A percentile compares a stretch with the other conserved stretches of the same genome.
Evolutionary conservation across 108 stramenopile species (phyloP).

Genomic region (Cyclotella atomus): DNA sequence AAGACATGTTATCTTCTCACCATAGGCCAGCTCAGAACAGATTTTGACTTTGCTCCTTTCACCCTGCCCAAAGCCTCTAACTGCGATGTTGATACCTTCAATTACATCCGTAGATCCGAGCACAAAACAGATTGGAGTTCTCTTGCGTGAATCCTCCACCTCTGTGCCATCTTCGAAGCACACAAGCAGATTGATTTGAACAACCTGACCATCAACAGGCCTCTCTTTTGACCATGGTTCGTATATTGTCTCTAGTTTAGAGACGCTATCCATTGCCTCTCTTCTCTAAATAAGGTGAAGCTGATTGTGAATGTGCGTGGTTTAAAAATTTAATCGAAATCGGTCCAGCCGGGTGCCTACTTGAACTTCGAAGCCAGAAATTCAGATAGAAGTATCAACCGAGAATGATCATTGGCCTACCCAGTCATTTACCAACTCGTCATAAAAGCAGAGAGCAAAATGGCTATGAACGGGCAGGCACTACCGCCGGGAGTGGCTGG

Average conservation of each 20-base stretch:
- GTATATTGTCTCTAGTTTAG: constrained; percentile 9
- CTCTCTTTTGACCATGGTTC: constrained; percentile 7
- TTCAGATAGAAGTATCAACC: too few relatives aligned
- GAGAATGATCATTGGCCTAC: too few relatives aligned
- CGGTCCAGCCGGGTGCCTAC: too few relatives aligned
- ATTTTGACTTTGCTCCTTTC: constrained; percentile 16
- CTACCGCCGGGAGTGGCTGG: constrained; percentile 38
- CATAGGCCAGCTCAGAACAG: constrained; percentile 3
- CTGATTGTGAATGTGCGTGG: too few relatives aligned
- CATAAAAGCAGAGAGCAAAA: too few relatives aligned
- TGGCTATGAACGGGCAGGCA: too few relatives aligned
- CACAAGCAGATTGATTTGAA: constrained; percentile 9
- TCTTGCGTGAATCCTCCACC: not conserved
- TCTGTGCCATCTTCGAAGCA: not conserved
- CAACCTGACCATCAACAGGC: constrained; percentile 4
- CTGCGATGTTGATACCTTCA: constrained; percentile 13
- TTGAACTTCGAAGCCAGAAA: too few relatives aligned
- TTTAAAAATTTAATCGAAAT: too few relatives aligned
- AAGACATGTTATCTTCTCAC: not conserved
- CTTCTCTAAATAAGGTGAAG: too few relatives aligned
- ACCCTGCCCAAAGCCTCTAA: constrained; percentile 12
- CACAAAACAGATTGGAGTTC: constrained; percentile 10
- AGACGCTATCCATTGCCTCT: not conserved
- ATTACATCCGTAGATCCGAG: constrained; percentile 7
- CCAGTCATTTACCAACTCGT: too few relatives aligned